Evolutionary conservation across 2,329 filamentous ascomycete genomes (phyloP), one percentile per base, ranked within the genome.

Genomic region (Neopestalotiopsis rosae): DNA sequence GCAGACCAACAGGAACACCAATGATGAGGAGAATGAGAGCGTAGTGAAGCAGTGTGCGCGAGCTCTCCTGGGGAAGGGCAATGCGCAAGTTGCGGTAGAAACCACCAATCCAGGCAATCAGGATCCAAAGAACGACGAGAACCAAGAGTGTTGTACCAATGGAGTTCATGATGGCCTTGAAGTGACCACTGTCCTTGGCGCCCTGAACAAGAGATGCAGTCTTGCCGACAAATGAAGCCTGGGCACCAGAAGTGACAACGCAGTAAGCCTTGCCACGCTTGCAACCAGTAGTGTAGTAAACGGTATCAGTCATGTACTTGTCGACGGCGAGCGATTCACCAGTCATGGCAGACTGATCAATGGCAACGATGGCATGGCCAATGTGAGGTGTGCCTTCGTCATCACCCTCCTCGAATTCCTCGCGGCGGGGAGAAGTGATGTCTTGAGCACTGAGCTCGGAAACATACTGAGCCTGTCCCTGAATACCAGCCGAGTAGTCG

Each of bases 81-180:
- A 92, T 88, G 75, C 85, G 84, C 72, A 92, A 78, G 83, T 91
- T 84, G 80, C 88, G 90, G 88, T 89, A 92, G 87, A 92, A 92
- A 80, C 89, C 90, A 83, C 90, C 90, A 73, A 92, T 90, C 90
- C 90, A 92, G 75, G 90, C 85, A 72, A 86, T 81, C 74, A 92
- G 85, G 80, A 92, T 92, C 86, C 87, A 92, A 84, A 90, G 90
- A 79, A 92, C 89, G 84, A 92, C 90, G 73, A 92, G 84, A 78
- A 92, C 90, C 76, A 92, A 85, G 69, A 92, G 85, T 73, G 88
- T 84, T 71, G 89, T 91, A 82, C 90, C 90, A 76, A 92, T 92
- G 79, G 88, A 90, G 88, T 92, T 90, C 90, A 92, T 92, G 87
- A 92, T 91, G 76, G 90, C 90, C 85, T 92, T 92, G 88, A 92